phyloP scores from a whole-genome alignment of 2,329 filamentous ascomycete species.

The Pezicula neosporulosa region DNA sequence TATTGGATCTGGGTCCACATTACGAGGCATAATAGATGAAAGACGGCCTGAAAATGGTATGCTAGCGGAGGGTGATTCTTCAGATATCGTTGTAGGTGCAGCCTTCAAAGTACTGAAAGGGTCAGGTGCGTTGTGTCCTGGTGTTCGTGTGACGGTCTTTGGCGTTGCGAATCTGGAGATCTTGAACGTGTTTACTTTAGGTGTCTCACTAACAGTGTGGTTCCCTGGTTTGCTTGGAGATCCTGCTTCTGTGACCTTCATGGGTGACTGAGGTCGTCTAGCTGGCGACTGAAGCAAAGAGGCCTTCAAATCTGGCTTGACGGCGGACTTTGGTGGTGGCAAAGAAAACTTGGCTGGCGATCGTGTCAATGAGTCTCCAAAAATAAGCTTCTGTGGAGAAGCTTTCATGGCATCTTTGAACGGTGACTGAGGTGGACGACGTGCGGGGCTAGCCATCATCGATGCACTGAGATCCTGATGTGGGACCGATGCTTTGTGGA shows the following conservation, averaged over 20 bases:
- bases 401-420: slow-evolving; percentile 53
- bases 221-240: slow-evolving; percentile 21
- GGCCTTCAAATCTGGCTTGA: slow-evolving; percentile 19
- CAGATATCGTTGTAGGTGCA: background rate
- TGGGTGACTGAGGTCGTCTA: slow-evolving; percentile 27
- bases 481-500: slow-evolving; percentile 27
- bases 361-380: slow-evolving; percentile 21
- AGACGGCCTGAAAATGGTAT: slow-evolving; percentile 33
- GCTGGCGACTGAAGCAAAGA: slow-evolving; percentile 30
- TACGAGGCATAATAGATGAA: slow-evolving; percentile 35
- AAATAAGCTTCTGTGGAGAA: slow-evolving; percentile 45
- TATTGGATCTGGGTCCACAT: slow-evolving; percentile 24
- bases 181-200: slow-evolving; percentile 24
- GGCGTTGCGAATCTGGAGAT: slow-evolving; percentile 27
- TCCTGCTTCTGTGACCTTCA: slow-evolving; percentile 23
- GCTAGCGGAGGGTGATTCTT: slow-evolving; percentile 6
- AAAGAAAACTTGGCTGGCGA: slow-evolving; percentile 27
- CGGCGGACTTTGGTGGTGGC: slow-evolving; percentile 14
- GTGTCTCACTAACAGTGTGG: slow-evolving; percentile 18
- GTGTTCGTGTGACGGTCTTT: slow-evolving; percentile 16
- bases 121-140: slow-evolving; percentile 2
- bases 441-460: slow-evolving; percentile 52
- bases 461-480: slow-evolving; percentile 33
- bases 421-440: slow-evolving; percentile 48
- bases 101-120: background rate